Conservation (phyloP, 805 yeast genomes). For the Sporopachydermia lactativora region DNA sequence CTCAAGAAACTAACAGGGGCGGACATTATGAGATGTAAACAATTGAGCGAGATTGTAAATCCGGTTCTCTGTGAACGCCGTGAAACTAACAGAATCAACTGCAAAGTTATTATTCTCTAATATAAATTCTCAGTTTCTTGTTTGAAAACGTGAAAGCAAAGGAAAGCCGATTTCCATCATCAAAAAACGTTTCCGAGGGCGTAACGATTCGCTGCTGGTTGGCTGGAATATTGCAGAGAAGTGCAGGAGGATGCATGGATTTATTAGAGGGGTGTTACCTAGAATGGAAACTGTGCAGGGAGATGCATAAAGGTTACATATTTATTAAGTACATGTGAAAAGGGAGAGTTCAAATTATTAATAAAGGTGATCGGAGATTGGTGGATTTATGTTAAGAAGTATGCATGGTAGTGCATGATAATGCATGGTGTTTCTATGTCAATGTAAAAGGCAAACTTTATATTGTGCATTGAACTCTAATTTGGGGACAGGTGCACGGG, state of each 20-base stretch:
- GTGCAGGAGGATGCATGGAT: neutral
- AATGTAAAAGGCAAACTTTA: too few relatives aligned
- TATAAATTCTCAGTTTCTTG: too few relatives aligned
- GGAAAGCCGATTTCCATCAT: too few relatives aligned
- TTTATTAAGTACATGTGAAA: neutral
- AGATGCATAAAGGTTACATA: too few relatives aligned
- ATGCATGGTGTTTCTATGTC: too few relatives aligned
- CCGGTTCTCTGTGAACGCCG: neutral
- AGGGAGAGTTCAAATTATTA: neutral
- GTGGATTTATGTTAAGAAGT: neutral
- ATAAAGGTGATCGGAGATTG: slow-evolving; percentile 1
- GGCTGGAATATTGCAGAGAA: neutral
- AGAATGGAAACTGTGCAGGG: too few relatives aligned
- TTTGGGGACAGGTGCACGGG: too few relatives aligned
- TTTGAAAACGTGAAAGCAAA: too few relatives aligned
- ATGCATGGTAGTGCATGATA: neutral
- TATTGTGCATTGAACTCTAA: too few relatives aligned
- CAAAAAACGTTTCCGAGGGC: too few relatives aligned
- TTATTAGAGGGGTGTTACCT: neutral
- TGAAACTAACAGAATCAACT: neutral
- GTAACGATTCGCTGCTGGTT: slow-evolving; percentile 1
- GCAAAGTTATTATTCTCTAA: neutral
- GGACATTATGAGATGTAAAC: neutral
- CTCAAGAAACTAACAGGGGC: neutral
- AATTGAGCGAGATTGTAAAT: neutral